Evolutionary conservation across 306 rosid genomes (phyloP).

Genomic region (Geum urbanum): DNA sequence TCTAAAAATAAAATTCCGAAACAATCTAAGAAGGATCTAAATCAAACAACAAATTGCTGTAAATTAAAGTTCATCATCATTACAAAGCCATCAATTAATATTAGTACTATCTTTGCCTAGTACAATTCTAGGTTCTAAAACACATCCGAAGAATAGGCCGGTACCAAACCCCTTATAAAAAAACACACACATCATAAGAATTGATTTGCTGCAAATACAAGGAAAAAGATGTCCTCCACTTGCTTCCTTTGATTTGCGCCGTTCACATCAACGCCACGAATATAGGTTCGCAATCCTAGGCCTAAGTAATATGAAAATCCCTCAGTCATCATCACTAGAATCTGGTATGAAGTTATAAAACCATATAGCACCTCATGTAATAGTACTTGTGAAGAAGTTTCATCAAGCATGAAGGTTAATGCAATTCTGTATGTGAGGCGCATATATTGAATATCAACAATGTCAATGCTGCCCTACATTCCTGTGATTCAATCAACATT

Average conservation of each 20-base stretch:
- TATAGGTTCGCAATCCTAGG: constrained; percentile 73
- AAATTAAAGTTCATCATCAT: too few relatives aligned
- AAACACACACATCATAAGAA: too few relatives aligned
- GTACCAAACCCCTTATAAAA: too few relatives aligned
- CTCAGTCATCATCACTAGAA: constrained; percentile 9
- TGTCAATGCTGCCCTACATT: background rate
- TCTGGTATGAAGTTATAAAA: constrained; percentile 9
- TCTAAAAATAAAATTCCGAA: too few relatives aligned
- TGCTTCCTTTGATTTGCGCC: constrained; percentile 49
- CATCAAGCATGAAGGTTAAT: constrained; percentile 5
- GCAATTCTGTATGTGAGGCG: background rate
- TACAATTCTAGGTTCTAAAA: too few relatives aligned
- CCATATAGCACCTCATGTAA: background rate
- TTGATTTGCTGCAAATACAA: constrained; percentile 53
- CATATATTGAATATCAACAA: background rate
- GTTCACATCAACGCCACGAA: constrained; percentile 72
- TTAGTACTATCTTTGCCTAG: too few relatives aligned
- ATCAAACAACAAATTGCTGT: too few relatives aligned
- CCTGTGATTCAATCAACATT: background rate
- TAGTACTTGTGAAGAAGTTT: background rate
- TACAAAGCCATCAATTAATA: too few relatives aligned
- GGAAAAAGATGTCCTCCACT: constrained; percentile 58
- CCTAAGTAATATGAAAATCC: constrained; percentile 47
- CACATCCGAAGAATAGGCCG: too few relatives aligned
- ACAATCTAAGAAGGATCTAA: too few relatives aligned